A percentile compares a stretch with the other conserved stretches of the same genome.
Conservation (phyloP, 202 grass and related monocot species). For the Brachypodium distachyon region DNA sequence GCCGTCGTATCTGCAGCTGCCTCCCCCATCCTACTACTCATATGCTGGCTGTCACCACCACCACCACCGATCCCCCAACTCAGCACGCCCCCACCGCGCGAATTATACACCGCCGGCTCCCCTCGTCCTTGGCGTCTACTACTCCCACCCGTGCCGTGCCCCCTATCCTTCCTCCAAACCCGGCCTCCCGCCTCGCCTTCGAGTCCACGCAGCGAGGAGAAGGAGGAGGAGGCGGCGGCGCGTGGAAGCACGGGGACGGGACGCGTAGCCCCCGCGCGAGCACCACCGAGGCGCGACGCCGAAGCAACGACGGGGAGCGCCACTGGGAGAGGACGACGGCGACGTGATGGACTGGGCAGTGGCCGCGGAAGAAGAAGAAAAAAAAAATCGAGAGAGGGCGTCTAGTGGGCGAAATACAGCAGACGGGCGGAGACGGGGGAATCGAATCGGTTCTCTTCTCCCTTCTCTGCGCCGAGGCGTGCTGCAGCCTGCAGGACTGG, state of each 20-base stretch:
- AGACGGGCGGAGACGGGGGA: neutral
- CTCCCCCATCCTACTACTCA: slow-evolving; percentile 17
- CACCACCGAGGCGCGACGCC: neutral
- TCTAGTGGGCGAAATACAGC: neutral
- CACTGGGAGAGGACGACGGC: neutral
- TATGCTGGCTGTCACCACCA: neutral
- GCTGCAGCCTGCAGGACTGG: too few species aligned
- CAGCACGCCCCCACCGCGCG: neutral
- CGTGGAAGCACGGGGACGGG: slow-evolving; percentile 13
- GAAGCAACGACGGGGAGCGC: neutral
- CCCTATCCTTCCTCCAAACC: slow-evolving; percentile 23
- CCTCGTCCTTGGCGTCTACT: slow-evolving; percentile 1
- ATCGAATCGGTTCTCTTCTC: slow-evolving; percentile 11
- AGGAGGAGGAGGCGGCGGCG: slow-evolving; percentile 32
- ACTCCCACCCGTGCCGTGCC: slow-evolving; percentile 21
- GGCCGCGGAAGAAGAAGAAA: neutral
- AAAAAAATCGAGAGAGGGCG: neutral
- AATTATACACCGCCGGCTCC: neutral
- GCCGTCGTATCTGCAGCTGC: slow-evolving; percentile 14
- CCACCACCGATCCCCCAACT: neutral
- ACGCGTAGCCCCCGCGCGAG: neutral
- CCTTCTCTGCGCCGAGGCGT: neutral
- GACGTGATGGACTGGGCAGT: neutral
- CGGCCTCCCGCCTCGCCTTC: slow-evolving; percentile 15
- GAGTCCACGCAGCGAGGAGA: slow-evolving; percentile 28